Evolutionary conservation across 2,329 filamentous ascomycete genomes (phyloP).

Genomic region (Bisporella sp.): DNA sequence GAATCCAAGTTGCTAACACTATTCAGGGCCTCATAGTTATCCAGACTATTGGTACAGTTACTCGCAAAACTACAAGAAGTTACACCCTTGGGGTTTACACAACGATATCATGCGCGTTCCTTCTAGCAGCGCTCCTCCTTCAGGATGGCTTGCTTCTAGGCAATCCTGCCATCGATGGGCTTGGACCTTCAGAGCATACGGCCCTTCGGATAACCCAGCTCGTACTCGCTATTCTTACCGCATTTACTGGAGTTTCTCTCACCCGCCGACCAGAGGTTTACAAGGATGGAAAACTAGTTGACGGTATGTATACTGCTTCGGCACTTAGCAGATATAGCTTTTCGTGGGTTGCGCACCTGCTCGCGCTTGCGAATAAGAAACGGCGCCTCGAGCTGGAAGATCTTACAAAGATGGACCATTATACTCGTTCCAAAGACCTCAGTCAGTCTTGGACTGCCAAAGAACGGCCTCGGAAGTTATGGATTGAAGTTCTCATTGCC

Average conservation of each 20-base stretch:
- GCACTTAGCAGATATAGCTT: constrained; percentile 58
- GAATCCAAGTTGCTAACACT: constrained; percentile 9
- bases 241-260: constrained; percentile 44
- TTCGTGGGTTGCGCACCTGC: constrained; percentile 51
- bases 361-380: constrained; percentile 48
- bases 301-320: constrained; percentile 54
- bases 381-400: constrained; percentile 55
- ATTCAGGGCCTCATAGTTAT: constrained; percentile 42
- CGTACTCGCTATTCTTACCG: constrained; percentile 36
- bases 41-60: constrained; percentile 43
- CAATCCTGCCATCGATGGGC: constrained; percentile 8
- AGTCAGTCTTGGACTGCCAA: constrained; percentile 42
- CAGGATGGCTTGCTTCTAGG: constrained; percentile 37
- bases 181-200: constrained; percentile 27
- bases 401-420: constrained; percentile 52
- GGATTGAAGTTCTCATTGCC: constrained; percentile 51
- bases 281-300: constrained; percentile 50
- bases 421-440: constrained; percentile 43
- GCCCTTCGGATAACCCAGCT: constrained; percentile 43
- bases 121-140: constrained; percentile 36
- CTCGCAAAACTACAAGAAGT: constrained; percentile 42
- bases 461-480: constrained; percentile 44
- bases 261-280: constrained; percentile 64
- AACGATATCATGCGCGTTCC: constrained; percentile 39
- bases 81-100: constrained; percentile 48